Base-by-base conservation (phyloP, 306 rosid genomes). In the Pyrus communis region DNA sequence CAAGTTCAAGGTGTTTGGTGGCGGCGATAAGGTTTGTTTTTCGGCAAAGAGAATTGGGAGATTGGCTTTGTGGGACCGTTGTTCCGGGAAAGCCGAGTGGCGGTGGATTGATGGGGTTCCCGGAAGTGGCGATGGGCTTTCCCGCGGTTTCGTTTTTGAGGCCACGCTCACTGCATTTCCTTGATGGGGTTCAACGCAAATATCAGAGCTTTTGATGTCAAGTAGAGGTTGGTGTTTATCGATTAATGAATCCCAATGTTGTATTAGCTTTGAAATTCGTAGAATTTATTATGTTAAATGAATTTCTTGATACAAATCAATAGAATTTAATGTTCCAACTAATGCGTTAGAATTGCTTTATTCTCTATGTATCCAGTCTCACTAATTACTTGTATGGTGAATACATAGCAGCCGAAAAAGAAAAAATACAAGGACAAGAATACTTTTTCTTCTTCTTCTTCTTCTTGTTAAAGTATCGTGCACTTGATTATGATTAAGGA, bases 1-100 rank as follows among this genome's bases (percentile, higher is more conserved):
- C 67, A 94, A 94, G 89, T 90, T 89, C 76, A 94, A 92, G 84
- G 96, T 90, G 35, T 94, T 94, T 13, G 97, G 97, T 0, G 88
- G 86, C 2, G 93, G 95, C 0, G 91, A 89, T 51, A 72, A 85
- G 67, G 87, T 94, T 63, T 94, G 96, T 73, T 91, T 94, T 71
- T 94, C 96, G 2, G 91, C 95, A 3, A 94, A 87, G 86, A 79
- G 96, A 73, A 70, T 90, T 30, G 89, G 91, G 35, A 87, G 79
- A 61, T 75, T 94, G 79, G 97, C 91, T 4, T 78, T 94, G 77
- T 94, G 97, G 97, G 91, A 94, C 72, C 78, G 78, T 4, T 40
- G 75, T 35, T 74, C 75, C 0, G 86, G 75, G 0, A 67, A 75
- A 13, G 84, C 13, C 0, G 97, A 87, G 73, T 91, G 98, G 97